Conservation (phyloP, 495 filamentous ascomycete genomes). For the Cercophora samala region DNA sequence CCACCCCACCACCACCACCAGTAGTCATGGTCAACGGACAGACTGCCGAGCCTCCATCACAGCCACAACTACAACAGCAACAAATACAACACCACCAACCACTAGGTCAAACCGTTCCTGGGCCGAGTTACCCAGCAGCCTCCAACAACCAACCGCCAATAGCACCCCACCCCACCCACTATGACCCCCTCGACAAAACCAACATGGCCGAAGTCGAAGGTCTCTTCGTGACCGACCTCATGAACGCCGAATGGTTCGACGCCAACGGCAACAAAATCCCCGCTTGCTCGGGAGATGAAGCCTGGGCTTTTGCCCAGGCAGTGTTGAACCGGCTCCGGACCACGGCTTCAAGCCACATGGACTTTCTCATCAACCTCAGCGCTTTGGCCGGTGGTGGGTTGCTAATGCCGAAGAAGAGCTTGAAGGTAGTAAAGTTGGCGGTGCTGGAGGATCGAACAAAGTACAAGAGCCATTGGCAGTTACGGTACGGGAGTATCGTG, state of each 20-base stretch:
- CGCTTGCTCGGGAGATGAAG: constrained; percentile 45
- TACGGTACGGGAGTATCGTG: constrained; percentile 43
- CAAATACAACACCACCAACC: constrained; percentile 13
- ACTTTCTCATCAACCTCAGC: constrained; percentile 52
- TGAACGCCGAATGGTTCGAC: constrained; percentile 45
- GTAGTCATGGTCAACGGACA: constrained; percentile 67
- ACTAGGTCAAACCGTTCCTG: background rate
- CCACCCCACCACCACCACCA: constrained; percentile 60
- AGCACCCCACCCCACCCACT: constrained; percentile 12
- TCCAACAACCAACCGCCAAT: constrained; percentile 12
- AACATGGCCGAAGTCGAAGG: constrained; percentile 47
- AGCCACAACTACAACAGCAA: constrained; percentile 1
- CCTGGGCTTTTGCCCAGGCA: constrained; percentile 42
- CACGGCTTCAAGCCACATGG: constrained; percentile 42
- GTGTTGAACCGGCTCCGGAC: constrained; percentile 45
- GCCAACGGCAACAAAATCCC: constrained; percentile 33
- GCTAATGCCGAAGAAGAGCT: constrained; percentile 37
- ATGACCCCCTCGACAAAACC: constrained; percentile 40
- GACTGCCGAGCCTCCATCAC: constrained; percentile 9
- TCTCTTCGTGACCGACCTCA: constrained; percentile 43
- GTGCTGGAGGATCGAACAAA: constrained; percentile 31
- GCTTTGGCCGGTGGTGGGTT: constrained; percentile 48
- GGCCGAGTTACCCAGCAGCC: background rate
- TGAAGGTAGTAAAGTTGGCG: constrained; percentile 38
- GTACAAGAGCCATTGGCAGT: constrained; percentile 47